Conservation (phyloP, 345 rosid species). For the Aegle marmelos region DNA sequence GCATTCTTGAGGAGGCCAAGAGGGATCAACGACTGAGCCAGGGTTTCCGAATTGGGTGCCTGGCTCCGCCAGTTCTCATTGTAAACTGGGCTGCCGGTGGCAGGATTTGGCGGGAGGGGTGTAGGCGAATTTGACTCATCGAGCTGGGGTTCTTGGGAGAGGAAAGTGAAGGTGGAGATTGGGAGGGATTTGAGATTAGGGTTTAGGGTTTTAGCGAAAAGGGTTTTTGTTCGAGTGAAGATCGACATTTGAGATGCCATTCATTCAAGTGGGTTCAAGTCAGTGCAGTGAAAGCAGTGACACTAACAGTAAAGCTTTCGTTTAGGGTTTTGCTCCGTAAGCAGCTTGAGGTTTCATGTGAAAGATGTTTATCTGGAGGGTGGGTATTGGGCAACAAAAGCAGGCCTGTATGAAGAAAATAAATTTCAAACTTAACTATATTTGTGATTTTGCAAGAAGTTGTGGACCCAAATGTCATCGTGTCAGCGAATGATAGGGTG, state of each 20-base stretch:
- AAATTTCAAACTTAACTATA: background rate
- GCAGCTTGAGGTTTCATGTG: background rate
- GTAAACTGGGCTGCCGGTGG: constrained; percentile 83
- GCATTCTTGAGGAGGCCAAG: constrained; percentile 35
- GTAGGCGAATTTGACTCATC: constrained; percentile 40
- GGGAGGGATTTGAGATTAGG: constrained; percentile 48
- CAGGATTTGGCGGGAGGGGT: constrained; percentile 86
- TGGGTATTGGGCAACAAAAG: background rate
- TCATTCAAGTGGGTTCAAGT: background rate
- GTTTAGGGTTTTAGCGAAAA: constrained; percentile 36
- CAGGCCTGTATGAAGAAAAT: too few relatives aligned
- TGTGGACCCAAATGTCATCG: background rate
- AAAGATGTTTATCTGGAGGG: background rate
- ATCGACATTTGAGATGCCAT: constrained; percentile 63
- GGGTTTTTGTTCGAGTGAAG: constrained; percentile 38
- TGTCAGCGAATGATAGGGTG: background rate
- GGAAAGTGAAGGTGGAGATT: constrained; percentile 59
- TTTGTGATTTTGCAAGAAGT: background rate
- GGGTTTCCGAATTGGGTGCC: constrained; percentile 24
- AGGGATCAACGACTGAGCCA: constrained; percentile 44
- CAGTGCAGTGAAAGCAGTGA: background rate
- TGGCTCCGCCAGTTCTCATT: constrained; percentile 81
- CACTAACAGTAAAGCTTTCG: background rate
- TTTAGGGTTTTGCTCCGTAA: background rate
- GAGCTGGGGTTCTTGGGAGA: constrained; percentile 68